Base-by-base conservation (phyloP, 257 asterid genomes). In the Nicotiana otophora region DNA sequence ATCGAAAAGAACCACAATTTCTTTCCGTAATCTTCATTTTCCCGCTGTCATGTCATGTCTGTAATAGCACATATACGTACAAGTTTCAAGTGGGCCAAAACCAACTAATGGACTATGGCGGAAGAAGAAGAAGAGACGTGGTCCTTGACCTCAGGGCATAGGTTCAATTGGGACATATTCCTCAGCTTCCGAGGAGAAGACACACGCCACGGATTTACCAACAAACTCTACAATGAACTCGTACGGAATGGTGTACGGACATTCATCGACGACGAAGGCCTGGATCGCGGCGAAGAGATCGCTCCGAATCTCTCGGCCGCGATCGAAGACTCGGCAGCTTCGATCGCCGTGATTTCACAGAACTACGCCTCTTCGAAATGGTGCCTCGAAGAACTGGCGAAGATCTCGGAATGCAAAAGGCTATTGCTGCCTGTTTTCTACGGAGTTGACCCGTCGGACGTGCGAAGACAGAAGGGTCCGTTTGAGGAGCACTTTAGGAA, bases 91-190 rank as follows among this genome's bases (percentile, higher is more conserved):
- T 19, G 77, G 11, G 16, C 57, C 1, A 5, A 39, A 36, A 69
- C 77, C 19, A 36, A 20, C 36, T 10, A 42, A 72, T 5, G 7
- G 34, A n/a, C 42, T 7, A 76, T 83, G 82, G 82, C 72, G n/a
- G 62, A 46, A 9, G 31, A 48, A 8, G 46, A 20, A 19, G 83
- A 79, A 0, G 46, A 8, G 14, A 15, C 14, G 5, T 36, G 74
- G 74, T 79, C 61, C 16, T 10, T 79, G 16, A 46, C 82, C 28
- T 79, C 82, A 61, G 74, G 70, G 0, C 78, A 42, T 28, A 75
- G 89, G 20, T 81, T 78, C 62, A 63, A 23, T 28, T 87, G 87
- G 87, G 89, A 87, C 83, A 82, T 87, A 78, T 87, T 86, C 33
- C 74, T 86, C 9, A 86, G 82, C 51, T 86, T 86, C 82, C 34